Percentiles rank a stretch among this genome's conserved stretches.
These are phyloP conservation scores for Polyporus arcularius DNA, from an alignment of 768 basidiomycete species.

Conservation along the genomic window DNA sequence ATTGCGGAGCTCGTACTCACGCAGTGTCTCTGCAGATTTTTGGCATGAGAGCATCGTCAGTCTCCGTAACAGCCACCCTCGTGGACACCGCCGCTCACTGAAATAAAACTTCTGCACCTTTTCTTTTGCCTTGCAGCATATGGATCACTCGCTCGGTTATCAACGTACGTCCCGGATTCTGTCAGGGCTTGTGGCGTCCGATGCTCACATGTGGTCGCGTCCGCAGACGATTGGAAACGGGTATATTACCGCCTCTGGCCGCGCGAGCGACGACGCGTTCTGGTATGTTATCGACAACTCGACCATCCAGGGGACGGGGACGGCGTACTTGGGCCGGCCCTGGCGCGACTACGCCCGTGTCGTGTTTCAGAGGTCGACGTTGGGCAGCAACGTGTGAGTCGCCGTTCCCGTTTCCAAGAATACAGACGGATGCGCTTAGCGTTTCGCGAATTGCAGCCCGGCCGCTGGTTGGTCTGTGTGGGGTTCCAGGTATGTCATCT, in stretches of 20 bases:
- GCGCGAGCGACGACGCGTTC: conserved; percentile 23
- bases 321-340: conserved; percentile 28
- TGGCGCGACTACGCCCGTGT: conserved; percentile 31
- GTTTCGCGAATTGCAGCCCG: not conserved
- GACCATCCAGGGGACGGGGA: conserved; percentile 27
- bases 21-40: conserved; percentile 21
- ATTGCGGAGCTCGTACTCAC: not conserved
- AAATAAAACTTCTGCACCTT: not conserved
- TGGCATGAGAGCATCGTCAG: conserved; percentile 24
- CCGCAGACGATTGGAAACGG: conserved; percentile 23
- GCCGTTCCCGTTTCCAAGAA: not conserved
- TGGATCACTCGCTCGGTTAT: conserved; percentile 27
- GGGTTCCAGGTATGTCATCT: conserved; percentile 16
- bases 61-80: not conserved
- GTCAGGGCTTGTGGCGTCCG: not conserved
- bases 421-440: not conserved
- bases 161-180: conserved; percentile 19
- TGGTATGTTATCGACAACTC: conserved; percentile 28
- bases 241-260: conserved; percentile 26
- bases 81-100: not conserved
- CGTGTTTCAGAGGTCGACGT: conserved; percentile 29
- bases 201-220: not conserved
- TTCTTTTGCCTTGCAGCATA: conserved; percentile 11
- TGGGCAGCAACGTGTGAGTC: conserved; percentile 24
- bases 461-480: conserved; percentile 31